A percentile compares a stretch with the other conserved stretches of the same genome.
phyloP scores from a whole-genome alignment of 164 flowering plant genomes.

The Vitis riparia region DNA sequence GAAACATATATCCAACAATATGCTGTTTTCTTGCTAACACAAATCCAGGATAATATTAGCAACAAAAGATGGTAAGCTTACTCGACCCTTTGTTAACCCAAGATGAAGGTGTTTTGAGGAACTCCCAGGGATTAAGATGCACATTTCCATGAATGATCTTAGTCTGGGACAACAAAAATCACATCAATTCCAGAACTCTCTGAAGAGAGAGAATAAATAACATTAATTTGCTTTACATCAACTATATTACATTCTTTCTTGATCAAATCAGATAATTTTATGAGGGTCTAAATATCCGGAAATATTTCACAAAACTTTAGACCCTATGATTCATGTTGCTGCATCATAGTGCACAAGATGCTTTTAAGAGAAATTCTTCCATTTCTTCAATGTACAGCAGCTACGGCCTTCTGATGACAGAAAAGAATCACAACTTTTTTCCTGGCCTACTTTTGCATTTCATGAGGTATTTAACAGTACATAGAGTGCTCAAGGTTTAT shows the following conservation, averaged over 20 bases:
- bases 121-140: conserved; percentile 81
- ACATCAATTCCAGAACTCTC: not conserved
- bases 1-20: not conserved
- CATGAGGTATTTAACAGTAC: no score
- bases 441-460: no score
- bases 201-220: not conserved
- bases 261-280: not conserved
- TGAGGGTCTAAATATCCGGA: not conserved
- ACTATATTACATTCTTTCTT: not conserved
- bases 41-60: not conserved
- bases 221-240: not conserved
- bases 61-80: conserved; percentile 30
- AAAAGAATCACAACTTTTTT: no score
- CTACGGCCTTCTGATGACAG: no score
- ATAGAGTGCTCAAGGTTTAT: no score
- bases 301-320: not conserved
- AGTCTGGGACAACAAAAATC: conserved; percentile 52
- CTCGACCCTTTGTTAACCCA: conserved; percentile 36
- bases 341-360: not conserved
- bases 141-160: conserved; percentile 92
- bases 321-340: not conserved
- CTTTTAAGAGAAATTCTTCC: no score
- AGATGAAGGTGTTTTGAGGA: conserved; percentile 44
- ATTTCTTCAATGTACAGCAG: no score
- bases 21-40: not conserved